These are phyloP conservation scores for Suillus hirtellus DNA, from an alignment of 768 basidiomycete genomes.

Conservation along the genomic window DNA sequence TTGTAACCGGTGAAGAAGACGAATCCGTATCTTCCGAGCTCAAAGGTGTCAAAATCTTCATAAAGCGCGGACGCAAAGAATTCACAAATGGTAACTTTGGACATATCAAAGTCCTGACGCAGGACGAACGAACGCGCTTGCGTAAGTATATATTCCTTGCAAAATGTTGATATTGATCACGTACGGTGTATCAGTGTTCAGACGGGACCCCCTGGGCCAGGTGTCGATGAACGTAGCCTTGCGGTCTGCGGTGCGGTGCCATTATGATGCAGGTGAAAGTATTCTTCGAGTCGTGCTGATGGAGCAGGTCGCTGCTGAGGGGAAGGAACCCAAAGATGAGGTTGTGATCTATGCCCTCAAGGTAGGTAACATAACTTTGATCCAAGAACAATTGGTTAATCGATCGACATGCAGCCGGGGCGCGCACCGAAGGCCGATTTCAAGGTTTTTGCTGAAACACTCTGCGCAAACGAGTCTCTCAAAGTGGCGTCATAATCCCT, in stretches of 20 bases:
- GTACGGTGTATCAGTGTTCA: slow-evolving; percentile 53
- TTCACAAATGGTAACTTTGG: slow-evolving; percentile 64
- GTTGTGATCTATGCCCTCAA: slow-evolving; percentile 66
- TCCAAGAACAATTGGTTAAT: not conserved
- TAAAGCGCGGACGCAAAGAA: slow-evolving; percentile 39
- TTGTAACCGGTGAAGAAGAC: slow-evolving; percentile 64
- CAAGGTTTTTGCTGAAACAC: slow-evolving; percentile 48
- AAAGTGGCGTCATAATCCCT: slow-evolving; percentile 9
- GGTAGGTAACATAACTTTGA: slow-evolving; percentile 36
- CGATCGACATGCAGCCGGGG: slow-evolving; percentile 26
- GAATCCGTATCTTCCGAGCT: slow-evolving; percentile 58
- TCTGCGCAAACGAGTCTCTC: slow-evolving; percentile 40
- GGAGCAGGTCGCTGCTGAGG: slow-evolving; percentile 40
- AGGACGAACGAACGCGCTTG: slow-evolving; percentile 32
- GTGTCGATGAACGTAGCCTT: slow-evolving; percentile 68
- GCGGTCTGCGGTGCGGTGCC: slow-evolving; percentile 54
- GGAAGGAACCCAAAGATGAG: slow-evolving; percentile 34
- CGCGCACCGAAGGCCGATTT: slow-evolving; percentile 54
- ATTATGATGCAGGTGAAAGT: slow-evolving; percentile 55
- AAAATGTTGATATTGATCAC: slow-evolving; percentile 17
- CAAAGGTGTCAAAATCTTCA: slow-evolving; percentile 59
- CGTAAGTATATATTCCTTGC: slow-evolving; percentile 30
- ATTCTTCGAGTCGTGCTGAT: slow-evolving; percentile 56
- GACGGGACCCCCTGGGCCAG: slow-evolving; percentile 69
- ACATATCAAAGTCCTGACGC: slow-evolving; percentile 57